Evolutionary conservation across 345 rosid species (phyloP), one percentile per base, ranked within the genome.

Genomic region (Mercurialis annua): DNA sequence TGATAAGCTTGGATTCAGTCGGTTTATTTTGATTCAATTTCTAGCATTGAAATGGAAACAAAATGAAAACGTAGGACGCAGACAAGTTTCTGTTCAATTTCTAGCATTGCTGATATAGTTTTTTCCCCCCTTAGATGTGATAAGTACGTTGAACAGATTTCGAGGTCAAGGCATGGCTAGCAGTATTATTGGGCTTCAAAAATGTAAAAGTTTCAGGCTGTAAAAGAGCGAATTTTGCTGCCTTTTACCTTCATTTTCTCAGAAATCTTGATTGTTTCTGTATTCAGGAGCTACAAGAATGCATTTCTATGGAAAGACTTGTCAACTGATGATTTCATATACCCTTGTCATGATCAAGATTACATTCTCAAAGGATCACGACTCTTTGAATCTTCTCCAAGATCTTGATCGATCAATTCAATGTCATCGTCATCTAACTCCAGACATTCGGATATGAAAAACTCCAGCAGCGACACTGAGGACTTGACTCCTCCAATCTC

Each of bases 321-420:
- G 70, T 34, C 61, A 3, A 71, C 59, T 29, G 40, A 60, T 21
- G 76, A 59, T 47, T 42, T 59, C 9, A 59, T 72, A 65, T 38
- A 65, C 49, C 66, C 71, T 3, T 49, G 60, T 59, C 24, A 51
- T 59, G 66, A 34, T 12, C 52, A 72, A 20, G 76, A 72, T 26
- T 72, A 72, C 76, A 34, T 72, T 51, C 76, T 72, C 50, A 65
- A 72, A 52, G 76, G 76, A 8, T 72, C 76, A 64, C 42, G 31
- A 23, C 66, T 72, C 34, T 31, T 29, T 2, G 71, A 66, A 27
- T 15, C 21, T 1, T 33, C 54, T 72, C 49, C 0, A 10, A 57
- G 58, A 58, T 73, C 73, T 36, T 73, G 76, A 52, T 65, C 83
- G 67, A 10, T 33, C 1, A 76, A 71, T 17, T 73, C 81, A 1